Base-by-base conservation (phyloP, 192 early-diverging fungal genomes). In the Helicostylum pulchrum region DNA sequence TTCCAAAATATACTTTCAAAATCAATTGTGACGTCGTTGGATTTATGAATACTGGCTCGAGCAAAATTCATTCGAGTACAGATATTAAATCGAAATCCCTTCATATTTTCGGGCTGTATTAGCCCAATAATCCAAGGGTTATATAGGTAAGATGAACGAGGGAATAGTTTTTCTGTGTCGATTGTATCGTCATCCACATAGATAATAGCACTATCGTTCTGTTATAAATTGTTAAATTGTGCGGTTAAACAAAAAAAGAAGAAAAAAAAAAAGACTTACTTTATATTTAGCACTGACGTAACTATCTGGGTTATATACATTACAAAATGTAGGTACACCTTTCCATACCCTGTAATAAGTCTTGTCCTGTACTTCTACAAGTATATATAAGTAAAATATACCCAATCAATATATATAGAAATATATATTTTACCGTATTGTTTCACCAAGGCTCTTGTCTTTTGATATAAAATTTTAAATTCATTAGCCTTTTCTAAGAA, bases 1-100 rank as follows among this genome's bases (percentile, higher is more conserved):
- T 71, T 72, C 74, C 74, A 76, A 49, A 76, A 76, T 9, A 76
- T 44, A 51, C 69, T 67, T 51, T 71, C 69, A 65, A 76, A 76
- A 26, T 76, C 74, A n/a, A 64, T 50, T 31, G 66, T 53, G 2
- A 62, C 19, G 1, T 36, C 43, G 7, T 14, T 32, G 1, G 42
- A 23, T 26, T 20, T 49, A 7, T 10, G 15, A 0, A 30, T 17
- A 2, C 44, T 17, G 19, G 42, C 7, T 20, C 12, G 17, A 44
- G 53, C n/a, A 20, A 70, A n/a, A 21, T 52, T 26, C 4, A 57
- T 12, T 8, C 53, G 56, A 36, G 61, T 60, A 26, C 43, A 62
- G 8, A 73, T 20, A 26, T 52, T 55, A 30, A 68, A 73, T 19
- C 71, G 60, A 17, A 68, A 73, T 0, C 71, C 71, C 20, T 66